These are phyloP conservation scores for Kwoniella pini DNA, from an alignment of 768 basidiomycete species.

Conservation along the genomic window DNA sequence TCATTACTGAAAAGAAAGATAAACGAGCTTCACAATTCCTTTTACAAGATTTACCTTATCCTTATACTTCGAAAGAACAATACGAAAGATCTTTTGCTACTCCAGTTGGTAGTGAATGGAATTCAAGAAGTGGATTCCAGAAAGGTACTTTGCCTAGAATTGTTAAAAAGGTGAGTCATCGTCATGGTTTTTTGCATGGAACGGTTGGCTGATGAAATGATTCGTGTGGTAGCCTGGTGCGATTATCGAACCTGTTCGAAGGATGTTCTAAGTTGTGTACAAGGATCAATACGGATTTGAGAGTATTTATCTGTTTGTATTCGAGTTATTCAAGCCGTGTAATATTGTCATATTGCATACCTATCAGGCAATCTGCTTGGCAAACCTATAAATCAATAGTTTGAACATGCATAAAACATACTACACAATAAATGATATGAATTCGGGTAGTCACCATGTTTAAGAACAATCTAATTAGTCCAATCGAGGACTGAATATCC, in stretches of 20 bases:
- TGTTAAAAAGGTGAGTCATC: slow-evolving; percentile 71
- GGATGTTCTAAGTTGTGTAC: slow-evolving; percentile 40
- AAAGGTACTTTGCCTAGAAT: slow-evolving; percentile 78
- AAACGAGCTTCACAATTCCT: slow-evolving; percentile 88
- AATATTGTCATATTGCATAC: too few relatives aligned
- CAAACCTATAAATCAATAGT: too few relatives aligned
- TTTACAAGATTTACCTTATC: slow-evolving; percentile 88
- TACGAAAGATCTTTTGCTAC: slow-evolving; percentile 79
- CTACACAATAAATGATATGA: too few relatives aligned
- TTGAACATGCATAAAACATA: too few relatives aligned
- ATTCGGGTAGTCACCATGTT: too few relatives aligned
- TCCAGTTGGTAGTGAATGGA: slow-evolving; percentile 90
- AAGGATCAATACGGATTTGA: too few relatives aligned
- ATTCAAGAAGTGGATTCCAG: slow-evolving; percentile 66
- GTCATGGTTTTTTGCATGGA: background rate
- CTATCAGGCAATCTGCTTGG: too few relatives aligned
- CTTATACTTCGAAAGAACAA: slow-evolving; percentile 90
- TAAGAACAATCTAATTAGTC: too few relatives aligned
- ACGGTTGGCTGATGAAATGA: background rate
- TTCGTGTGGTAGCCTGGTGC: slow-evolving; percentile 41
- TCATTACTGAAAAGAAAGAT: slow-evolving; percentile 93
- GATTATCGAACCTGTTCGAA: slow-evolving; percentile 52
- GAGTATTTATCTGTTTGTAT: too few relatives aligned
- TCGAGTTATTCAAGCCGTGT: too few relatives aligned
- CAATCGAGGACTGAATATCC: too few relatives aligned